A percentile compares a stretch with the other conserved stretches of the same genome.
Evolutionary conservation across 1,284 basidiomycete species (phyloP).

Genomic region (Marasmius sp.): DNA sequence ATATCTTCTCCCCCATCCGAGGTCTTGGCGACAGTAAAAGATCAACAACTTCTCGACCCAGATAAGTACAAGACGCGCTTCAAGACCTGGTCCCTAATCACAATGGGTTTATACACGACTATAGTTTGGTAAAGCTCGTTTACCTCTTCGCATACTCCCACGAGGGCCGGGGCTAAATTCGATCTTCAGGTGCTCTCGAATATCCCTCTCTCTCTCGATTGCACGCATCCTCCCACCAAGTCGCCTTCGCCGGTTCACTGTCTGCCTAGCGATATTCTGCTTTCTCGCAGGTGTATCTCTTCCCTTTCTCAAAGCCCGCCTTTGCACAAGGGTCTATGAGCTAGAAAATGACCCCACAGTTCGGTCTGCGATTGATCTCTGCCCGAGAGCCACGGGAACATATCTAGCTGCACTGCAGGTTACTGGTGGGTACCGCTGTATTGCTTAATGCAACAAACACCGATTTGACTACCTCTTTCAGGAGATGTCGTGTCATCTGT

Average conservation of each 20-base stretch:
- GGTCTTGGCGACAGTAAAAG: not conserved
- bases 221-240: not conserved
- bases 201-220: not conserved
- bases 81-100: not conserved
- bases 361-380: no score
- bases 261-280: not conserved
- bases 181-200: not conserved
- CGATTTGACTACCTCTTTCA: not conserved
- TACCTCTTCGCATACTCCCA: not conserved
- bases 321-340: no score
- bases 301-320: no score
- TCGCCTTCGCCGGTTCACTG: not conserved
- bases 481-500: not conserved
- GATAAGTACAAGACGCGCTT: not conserved
- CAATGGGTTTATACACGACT: not conserved
- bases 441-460: no score
- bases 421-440: no score
- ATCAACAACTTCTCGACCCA: not conserved
- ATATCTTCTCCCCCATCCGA: no score
- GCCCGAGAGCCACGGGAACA: no score
- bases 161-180: not conserved
- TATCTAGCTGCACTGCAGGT: no score
- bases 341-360: no score
- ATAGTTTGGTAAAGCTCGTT: not conserved
- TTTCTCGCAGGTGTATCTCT: not conserved